phyloP scores from a whole-genome alignment of 768 basidiomycete species.

The Hortiboletus campestris region DNA sequence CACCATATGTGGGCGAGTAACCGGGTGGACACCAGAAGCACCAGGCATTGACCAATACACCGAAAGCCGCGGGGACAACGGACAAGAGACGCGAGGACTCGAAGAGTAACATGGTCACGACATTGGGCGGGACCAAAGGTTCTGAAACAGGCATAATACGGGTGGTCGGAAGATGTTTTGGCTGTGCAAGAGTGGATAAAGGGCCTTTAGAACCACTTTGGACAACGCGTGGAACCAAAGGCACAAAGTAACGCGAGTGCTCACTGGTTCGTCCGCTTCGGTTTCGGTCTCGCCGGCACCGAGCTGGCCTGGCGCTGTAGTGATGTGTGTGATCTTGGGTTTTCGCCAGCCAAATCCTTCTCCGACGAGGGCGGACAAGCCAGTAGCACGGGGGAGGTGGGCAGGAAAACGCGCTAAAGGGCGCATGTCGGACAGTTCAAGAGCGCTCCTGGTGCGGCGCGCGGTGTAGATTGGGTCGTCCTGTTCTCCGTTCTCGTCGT shows the following conservation, averaged over 20 bases:
- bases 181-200: conserved; percentile 35
- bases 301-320: conserved; percentile 55
- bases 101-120: conserved; percentile 60
- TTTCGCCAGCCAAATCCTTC: conserved; percentile 32
- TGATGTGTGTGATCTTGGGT: conserved; percentile 47
- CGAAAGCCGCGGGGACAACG: conserved; percentile 69
- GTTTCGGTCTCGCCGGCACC: conserved; percentile 81
- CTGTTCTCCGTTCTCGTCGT: background rate
- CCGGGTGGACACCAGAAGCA: conserved; percentile 48
- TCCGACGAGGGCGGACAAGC: conserved; percentile 25
- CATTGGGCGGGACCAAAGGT: conserved; percentile 48
- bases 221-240: background rate
- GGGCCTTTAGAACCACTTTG: conserved; percentile 4
- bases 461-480: conserved; percentile 16
- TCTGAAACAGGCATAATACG: conserved; percentile 53
- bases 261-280: conserved; percentile 72
- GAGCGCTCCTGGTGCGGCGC: conserved; percentile 22
- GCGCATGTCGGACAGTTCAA: conserved; percentile 14
- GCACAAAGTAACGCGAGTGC: conserved; percentile 23
- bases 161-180: conserved; percentile 66
- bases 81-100: conserved; percentile 68
- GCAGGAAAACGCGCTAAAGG: conserved; percentile 6
- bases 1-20: conserved; percentile 6
- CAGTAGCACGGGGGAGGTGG: conserved; percentile 17
- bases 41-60: conserved; percentile 61